Percentiles rank a stretch among this genome's conserved stretches.
Evolutionary conservation across 495 filamentous ascomycete genomes (phyloP).

Genomic region (Platismatia glauca): DNA sequence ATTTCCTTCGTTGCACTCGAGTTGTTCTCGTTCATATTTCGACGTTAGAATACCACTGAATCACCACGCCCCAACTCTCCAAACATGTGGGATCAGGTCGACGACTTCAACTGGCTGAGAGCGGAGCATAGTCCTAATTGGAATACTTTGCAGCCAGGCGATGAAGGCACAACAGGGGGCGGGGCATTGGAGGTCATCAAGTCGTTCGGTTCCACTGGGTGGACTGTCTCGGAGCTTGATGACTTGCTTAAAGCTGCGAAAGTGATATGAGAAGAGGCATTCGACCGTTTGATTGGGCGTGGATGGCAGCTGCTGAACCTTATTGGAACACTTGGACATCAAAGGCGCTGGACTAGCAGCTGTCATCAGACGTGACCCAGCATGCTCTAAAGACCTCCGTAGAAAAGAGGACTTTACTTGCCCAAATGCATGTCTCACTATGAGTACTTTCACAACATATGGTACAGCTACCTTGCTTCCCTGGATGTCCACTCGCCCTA

Average conservation of each 20-base stretch:
- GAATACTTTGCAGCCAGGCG: slow-evolving; percentile 53
- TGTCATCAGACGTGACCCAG: neutral
- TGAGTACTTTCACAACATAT: neutral
- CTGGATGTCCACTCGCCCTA: neutral
- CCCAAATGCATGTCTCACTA: neutral
- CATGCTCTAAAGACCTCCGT: neutral
- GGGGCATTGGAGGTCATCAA: slow-evolving; percentile 5
- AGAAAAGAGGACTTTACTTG: neutral
- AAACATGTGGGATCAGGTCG: slow-evolving; percentile 80
- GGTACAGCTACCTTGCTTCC: neutral
- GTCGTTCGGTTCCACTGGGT: neutral
- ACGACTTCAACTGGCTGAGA: slow-evolving; percentile 97
- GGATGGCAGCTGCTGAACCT: neutral
- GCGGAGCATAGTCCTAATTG: slow-evolving; percentile 81
- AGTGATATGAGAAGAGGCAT: neutral
- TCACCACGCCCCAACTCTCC: slow-evolving; percentile 23
- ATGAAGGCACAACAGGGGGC: slow-evolving; percentile 22
- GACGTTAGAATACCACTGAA: slow-evolving; percentile 28
- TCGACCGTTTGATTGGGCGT: neutral
- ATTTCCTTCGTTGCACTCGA: neutral
- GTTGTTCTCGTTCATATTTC: neutral
- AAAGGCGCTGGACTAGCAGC: neutral
- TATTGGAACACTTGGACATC: neutral
- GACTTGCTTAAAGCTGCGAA: slow-evolving; percentile 8
- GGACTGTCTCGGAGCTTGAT: neutral